Percentiles rank a stretch among this genome's conserved stretches.
phyloP scores from a whole-genome alignment of 2,329 filamentous ascomycete genomes.

The Penicillium rolfsii region DNA sequence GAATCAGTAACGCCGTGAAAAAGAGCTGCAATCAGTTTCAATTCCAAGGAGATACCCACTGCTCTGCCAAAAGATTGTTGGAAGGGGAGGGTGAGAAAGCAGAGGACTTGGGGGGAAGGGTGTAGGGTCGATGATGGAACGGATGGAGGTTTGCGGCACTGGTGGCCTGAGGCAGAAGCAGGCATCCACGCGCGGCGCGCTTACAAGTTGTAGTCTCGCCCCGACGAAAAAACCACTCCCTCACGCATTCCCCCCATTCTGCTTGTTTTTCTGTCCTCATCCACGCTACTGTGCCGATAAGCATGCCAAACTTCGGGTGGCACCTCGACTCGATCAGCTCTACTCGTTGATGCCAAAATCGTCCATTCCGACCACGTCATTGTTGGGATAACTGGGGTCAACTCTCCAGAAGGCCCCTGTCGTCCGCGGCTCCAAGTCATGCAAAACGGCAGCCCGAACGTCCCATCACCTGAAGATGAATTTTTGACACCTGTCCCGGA shows the following conservation, averaged over 20 bases:
- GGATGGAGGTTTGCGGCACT: conserved; percentile 34
- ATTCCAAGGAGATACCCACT: conserved; percentile 24
- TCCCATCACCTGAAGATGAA: conserved; percentile 46
- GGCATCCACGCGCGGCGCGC: conserved; percentile 30
- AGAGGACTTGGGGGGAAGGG: conserved; percentile 27
- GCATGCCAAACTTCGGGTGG: conserved; percentile 49
- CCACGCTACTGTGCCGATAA: conserved; percentile 48
- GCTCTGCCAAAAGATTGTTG: conserved; percentile 31
- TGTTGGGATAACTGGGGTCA: conserved; percentile 53
- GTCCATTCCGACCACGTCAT: conserved; percentile 40
- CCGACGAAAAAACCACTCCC: conserved; percentile 48
- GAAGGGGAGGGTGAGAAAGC: conserved; percentile 25
- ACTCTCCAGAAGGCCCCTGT: conserved; percentile 46
- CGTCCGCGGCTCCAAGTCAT: conserved; percentile 48
- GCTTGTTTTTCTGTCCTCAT: conserved; percentile 41
- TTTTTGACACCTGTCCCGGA: conserved; percentile 39
- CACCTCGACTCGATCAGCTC: conserved; percentile 34
- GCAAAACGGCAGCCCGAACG: conserved; percentile 51
- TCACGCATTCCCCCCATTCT: conserved; percentile 40
- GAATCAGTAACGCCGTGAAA: conserved; percentile 15
- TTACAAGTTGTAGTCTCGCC: conserved; percentile 37
- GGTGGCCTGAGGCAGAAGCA: conserved; percentile 21
- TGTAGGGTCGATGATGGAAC: conserved; percentile 35
- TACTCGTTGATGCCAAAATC: conserved; percentile 49
- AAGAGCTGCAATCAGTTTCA: background rate